Evolutionary conservation across 169 alveolate genomes (phyloP).

Genomic region (Babesia gibsoni): DNA sequence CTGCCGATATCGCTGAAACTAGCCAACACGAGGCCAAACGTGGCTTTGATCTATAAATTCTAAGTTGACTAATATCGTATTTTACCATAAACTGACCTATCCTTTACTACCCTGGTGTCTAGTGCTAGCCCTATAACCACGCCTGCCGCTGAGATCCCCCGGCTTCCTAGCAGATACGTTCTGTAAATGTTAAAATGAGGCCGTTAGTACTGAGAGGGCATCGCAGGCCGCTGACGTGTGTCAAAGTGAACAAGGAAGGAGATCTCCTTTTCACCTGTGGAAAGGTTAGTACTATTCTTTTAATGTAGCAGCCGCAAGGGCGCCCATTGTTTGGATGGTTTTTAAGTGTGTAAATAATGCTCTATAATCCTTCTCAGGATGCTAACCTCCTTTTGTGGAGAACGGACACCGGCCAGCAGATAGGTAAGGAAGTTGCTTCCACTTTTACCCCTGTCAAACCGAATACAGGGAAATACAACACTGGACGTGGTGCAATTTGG

Average conservation of each 20-base stretch:
- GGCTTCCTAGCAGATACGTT: no score
- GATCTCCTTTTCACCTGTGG: slow-evolving; percentile 87
- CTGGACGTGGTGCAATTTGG: slow-evolving; percentile 88
- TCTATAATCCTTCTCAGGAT: slow-evolving; percentile 61
- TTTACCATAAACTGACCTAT: background rate
- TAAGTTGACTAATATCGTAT: background rate
- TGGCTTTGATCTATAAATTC: slow-evolving; percentile 33
- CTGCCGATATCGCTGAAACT: slow-evolving; percentile 46
- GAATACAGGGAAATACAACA: slow-evolving; percentile 78
- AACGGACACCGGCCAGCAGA: slow-evolving; percentile 78
- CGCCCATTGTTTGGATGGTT: background rate
- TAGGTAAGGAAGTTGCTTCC: slow-evolving; percentile 61
- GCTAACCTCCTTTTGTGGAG: slow-evolving; percentile 77
- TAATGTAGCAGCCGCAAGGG: background rate
- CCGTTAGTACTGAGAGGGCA: slow-evolving; percentile 85
- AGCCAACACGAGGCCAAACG: slow-evolving; percentile 31
- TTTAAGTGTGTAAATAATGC: background rate
- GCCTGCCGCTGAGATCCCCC: background rate
- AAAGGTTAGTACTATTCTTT: slow-evolving; percentile 73
- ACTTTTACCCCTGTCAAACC: background rate
- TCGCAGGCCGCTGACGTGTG: slow-evolving; percentile 87
- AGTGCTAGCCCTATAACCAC: slow-evolving; percentile 26
- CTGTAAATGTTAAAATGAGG: slow-evolving; percentile 63
- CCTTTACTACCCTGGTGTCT: background rate
- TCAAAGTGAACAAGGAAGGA: slow-evolving; percentile 84